Base-by-base conservation (phyloP, 139 green algal genomes). In the Edaphochlamys debaryana region DNA sequence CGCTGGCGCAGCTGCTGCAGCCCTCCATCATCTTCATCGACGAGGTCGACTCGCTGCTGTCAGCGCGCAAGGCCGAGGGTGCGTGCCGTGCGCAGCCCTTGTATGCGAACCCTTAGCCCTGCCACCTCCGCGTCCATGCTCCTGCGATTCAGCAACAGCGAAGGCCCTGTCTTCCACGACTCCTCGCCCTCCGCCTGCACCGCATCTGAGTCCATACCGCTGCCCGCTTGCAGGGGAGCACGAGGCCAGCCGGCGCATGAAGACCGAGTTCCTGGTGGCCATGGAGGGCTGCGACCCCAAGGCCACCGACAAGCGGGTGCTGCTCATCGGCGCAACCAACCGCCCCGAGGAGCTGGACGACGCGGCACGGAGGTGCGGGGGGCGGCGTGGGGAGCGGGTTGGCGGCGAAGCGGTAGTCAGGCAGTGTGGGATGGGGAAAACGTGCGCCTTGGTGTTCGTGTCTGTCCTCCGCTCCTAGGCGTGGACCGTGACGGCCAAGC, bases 11-110 rank as follows among this genome's bases (percentile, higher is more conserved):
- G n/a, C 79, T 80, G 42, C 85, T 98, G 69, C 92, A 96, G 81
- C 97, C 97, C 0, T 91, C 93, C 4, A 95, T 99, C 72, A 99
- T 99, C 76, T 99, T 99, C 93, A 98, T 99, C n/a, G 98, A 99
- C 72, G 98, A 99, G 87, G 97, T 99, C 27, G 97, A 99, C 90
- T 99, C 96, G 23, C 89, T 99, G 15, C 91, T 99, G 22, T 95
- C 88, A 7, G 95, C 94, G 7, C 92, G 97, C 48, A 98, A 98
- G 84, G 79, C 91, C 17, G 95, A 98, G 50, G 95, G 94, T 94
- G 77, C 0, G 88, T 29, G 7, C 25, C 11, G 29, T 7, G n/a
- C n/a, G n/a, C n/a, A n/a, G n/a, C n/a, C n/a, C n/a, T n/a, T n/a
- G n/a, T n/a, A n/a, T n/a, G n/a, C n/a, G n/a, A n/a, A n/a, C n/a